Percentiles rank a stretch among this genome's conserved stretches.
Conservation (phyloP, 2,329 filamentous ascomycete species). For the Pochonia chlamydosporia region DNA sequence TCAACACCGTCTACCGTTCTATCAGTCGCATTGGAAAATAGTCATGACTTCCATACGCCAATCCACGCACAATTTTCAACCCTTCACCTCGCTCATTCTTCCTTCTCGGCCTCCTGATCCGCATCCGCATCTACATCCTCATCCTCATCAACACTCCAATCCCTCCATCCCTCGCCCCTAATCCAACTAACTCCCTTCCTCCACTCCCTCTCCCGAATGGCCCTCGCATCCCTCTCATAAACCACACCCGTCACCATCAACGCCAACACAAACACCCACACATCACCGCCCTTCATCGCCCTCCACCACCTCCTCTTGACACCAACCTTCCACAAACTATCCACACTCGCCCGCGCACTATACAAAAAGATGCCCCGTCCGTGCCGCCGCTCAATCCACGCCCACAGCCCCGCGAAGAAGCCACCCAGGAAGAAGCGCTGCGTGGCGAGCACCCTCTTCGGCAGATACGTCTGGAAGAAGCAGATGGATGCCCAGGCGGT, state of each 20-base stretch:
- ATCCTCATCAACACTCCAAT: conserved; percentile 47
- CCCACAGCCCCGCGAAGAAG: conserved; percentile 79
- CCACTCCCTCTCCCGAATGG: conserved; percentile 60
- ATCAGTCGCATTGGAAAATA: too few species aligned
- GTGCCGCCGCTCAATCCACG: conserved; percentile 63
- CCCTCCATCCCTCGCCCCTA: conserved; percentile 68
- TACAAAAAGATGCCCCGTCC: conserved; percentile 72
- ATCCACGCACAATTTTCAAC: too few species aligned
- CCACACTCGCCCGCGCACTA: conserved; percentile 69
- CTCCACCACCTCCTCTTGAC: conserved; percentile 85
- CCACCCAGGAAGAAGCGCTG: conserved; percentile 89
- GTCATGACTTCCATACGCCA: too few species aligned
- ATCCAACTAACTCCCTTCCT: conserved; percentile 70
- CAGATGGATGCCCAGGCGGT: conserved; percentile 87
- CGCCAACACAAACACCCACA: conserved; percentile 74
- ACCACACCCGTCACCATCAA: conserved; percentile 73
- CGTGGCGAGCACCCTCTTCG: conserved; percentile 66
- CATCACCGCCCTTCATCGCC: conserved; percentile 74
- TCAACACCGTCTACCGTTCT: too few species aligned
- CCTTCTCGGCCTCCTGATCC: background rate
- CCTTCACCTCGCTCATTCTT: background rate
- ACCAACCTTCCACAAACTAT: conserved; percentile 89
- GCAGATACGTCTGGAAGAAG: conserved; percentile 76
- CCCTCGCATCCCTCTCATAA: conserved; percentile 65
- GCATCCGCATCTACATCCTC: conserved; percentile 11